Evolutionary conservation across 1,284 basidiomycete species (phyloP), one percentile per base, ranked within the genome.

Genomic region (Takashimella tepidaria): DNA sequence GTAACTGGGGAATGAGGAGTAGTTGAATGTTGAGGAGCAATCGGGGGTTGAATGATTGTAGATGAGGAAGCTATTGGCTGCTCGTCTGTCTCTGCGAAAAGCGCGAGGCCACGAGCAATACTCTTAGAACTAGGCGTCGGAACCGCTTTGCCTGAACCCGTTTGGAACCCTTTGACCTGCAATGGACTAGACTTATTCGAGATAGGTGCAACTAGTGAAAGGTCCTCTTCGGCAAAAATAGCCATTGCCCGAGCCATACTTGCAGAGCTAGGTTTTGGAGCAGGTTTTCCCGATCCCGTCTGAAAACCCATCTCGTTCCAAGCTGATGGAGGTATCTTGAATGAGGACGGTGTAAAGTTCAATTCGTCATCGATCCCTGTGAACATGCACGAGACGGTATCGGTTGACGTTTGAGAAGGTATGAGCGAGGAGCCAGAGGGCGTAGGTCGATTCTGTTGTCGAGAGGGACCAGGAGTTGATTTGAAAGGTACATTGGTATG

Each of bases 321-420:
- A 47, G 41, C 25, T 49, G 44, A 5, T 46, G 46, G n/a, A 47
- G 41, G 31, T n/a, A n/a, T n/a, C n/a, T n/a, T n/a, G n/a, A n/a
- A n/a, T n/a, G n/a, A n/a, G n/a, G n/a, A n/a, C n/a, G n/a, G n/a
- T n/a, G n/a, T n/a, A n/a, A n/a, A n/a, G n/a, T n/a, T n/a, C 31
- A 37, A 16, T 8, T 41, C 22, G 16, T 11, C 13, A 23, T 59
- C 56, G 20, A 59, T 51, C 8, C 54, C 58, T 1, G 45, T 47
- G 42, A 62, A 59, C 0, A 63, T 20, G 19, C 50, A 51, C 2
- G 49, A 42, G 19, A 50, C 57, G 22, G 41, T 45, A 19, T 51
- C 44, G 41, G 42, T 24, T 5, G 66, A 56, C 11, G 50, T 45
- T n/a, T 40, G 49, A 20, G 60, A 64, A 21, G 60, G 61, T 8